Conservation (phyloP, 257 asterid genomes). For the Coffea eugenioides region DNA sequence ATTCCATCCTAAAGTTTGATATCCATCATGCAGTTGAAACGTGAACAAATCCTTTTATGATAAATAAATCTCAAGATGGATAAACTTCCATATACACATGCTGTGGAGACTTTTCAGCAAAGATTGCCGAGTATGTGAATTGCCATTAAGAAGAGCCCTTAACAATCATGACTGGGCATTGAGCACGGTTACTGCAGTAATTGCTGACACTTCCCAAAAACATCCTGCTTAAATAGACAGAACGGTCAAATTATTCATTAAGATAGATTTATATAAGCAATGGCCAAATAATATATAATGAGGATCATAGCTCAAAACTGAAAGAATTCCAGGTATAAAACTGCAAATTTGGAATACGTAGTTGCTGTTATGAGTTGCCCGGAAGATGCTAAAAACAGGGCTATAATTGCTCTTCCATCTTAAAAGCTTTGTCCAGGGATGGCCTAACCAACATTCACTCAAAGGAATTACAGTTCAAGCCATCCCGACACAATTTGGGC, state of each 20-base stretch:
- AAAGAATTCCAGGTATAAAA: background rate
- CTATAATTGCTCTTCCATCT: background rate
- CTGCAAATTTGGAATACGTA: background rate
- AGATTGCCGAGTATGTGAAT: background rate
- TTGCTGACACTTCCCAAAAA: conserved; percentile 55
- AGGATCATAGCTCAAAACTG: background rate
- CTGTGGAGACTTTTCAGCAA: conserved; percentile 1
- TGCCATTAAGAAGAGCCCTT: conserved; percentile 18
- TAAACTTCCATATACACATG: background rate
- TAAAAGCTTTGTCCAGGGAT: background rate
- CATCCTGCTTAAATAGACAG: conserved; percentile 36
- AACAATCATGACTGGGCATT: conserved; percentile 49
- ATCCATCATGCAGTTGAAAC: background rate
- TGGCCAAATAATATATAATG: background rate
- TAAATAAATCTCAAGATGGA: background rate
- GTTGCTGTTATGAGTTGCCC: background rate
- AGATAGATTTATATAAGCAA: background rate
- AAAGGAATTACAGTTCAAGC: background rate
- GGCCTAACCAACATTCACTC: background rate
- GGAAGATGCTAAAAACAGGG: background rate
- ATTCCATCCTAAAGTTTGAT: background rate
- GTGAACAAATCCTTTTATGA: background rate
- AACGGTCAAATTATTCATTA: conserved; percentile 1
- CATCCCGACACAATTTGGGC: background rate
- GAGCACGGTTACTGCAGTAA: conserved; percentile 46